A percentile compares a stretch with the other conserved stretches of the same genome.
Conservation (phyloP, 2,329 filamentous ascomycete species). For the Raffaelea albimanens region DNA sequence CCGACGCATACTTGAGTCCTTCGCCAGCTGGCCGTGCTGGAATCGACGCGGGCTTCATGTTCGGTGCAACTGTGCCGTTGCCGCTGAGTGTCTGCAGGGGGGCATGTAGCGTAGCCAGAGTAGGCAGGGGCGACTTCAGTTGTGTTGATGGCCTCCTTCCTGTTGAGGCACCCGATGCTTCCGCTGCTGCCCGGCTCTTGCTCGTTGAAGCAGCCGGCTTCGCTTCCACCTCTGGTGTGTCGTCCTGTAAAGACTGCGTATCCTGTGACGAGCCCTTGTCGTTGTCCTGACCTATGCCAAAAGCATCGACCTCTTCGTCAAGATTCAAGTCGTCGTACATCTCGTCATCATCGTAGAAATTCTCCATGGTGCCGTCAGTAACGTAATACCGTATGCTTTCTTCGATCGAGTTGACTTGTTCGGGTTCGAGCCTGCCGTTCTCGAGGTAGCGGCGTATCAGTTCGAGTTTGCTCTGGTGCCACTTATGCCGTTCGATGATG, state of each 20-base stretch:
- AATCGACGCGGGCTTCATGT: constrained; percentile 88
- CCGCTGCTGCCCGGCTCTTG: constrained; percentile 48
- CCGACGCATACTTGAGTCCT: constrained; percentile 91
- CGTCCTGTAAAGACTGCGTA: constrained; percentile 83
- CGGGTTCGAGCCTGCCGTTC: constrained; percentile 81
- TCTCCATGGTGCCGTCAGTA: constrained; percentile 74
- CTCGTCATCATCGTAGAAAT: constrained; percentile 88
- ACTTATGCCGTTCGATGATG: constrained; percentile 86
- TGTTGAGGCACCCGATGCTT: constrained; percentile 40
- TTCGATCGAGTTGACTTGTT: constrained; percentile 79
- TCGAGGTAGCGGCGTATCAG: constrained; percentile 82
- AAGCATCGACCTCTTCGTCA: constrained; percentile 82
- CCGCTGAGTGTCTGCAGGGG: constrained; percentile 49
- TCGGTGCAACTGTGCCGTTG: constrained; percentile 41
- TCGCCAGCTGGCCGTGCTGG: constrained; percentile 81
- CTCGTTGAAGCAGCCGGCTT: constrained; percentile 34
- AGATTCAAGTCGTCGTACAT: constrained; percentile 93
- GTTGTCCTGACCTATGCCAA: constrained; percentile 69
- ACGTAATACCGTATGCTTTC: constrained; percentile 95
- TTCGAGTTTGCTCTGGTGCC: constrained; percentile 90
- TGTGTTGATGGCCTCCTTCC: constrained; percentile 74
- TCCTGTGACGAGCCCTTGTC: constrained; percentile 94
- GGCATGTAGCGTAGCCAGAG: constrained; percentile 79
- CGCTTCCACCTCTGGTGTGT: constrained; percentile 50
- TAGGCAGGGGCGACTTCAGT: constrained; percentile 88